Conservation (phyloP, 2,329 filamentous ascomycete species). For the Aspergillus novoparasiticus region DNA sequence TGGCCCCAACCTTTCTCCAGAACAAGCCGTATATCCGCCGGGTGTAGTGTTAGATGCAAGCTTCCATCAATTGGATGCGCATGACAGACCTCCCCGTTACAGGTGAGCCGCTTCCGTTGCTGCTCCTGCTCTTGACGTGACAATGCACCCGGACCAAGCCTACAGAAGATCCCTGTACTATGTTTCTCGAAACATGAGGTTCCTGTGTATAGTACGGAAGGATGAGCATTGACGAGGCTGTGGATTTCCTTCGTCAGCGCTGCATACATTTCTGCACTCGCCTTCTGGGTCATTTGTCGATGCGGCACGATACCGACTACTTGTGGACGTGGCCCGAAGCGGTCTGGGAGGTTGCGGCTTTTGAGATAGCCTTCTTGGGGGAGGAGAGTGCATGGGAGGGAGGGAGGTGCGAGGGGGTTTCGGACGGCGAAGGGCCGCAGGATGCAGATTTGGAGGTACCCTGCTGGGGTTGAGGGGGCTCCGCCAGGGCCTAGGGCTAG, state of each 20-base stretch:
- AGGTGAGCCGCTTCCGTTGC: constrained; percentile 24
- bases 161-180: constrained; percentile 72
- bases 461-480: constrained; percentile 71
- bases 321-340: constrained; percentile 64
- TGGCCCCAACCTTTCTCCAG: constrained; percentile 80
- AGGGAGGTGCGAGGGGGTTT: constrained; percentile 66
- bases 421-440: constrained; percentile 71
- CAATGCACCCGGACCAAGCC: constrained; percentile 30
- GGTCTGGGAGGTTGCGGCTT: constrained; percentile 56
- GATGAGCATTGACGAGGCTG: constrained; percentile 51
- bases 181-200: constrained; percentile 82
- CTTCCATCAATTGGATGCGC: constrained; percentile 75
- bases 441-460: constrained; percentile 73
- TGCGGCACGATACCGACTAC: constrained; percentile 81
- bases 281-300: constrained; percentile 72
- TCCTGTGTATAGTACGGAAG: constrained; percentile 59
- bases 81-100: constrained; percentile 78
- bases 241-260: constrained; percentile 58
- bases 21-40: constrained; percentile 72
- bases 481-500: constrained; percentile 77
- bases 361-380: constrained; percentile 63
- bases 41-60: constrained; percentile 79
- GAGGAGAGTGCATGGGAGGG: constrained; percentile 53
- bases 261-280: constrained; percentile 57
- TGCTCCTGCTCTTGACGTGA: constrained; percentile 3